Conservation (phyloP, 225 moss, liverwort and hornwort genomes). For the Sphagnum contortum region DNA sequence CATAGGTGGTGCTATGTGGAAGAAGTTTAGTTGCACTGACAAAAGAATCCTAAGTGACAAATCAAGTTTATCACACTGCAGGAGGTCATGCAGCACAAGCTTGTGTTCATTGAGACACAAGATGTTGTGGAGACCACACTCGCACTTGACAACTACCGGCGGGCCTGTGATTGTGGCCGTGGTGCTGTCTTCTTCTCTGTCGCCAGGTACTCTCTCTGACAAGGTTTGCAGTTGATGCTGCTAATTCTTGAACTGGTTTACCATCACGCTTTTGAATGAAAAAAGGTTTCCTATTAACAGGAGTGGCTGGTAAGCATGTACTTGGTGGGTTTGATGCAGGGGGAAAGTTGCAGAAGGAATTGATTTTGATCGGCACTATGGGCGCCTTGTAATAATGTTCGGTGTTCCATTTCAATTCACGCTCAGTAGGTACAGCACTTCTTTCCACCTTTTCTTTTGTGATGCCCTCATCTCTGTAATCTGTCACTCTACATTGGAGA, state of each 20-base stretch:
- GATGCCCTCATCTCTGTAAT: not conserved
- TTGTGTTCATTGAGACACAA: constrained; percentile 99
- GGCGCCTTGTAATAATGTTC: constrained; percentile 97
- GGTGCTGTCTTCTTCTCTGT: constrained; percentile 99
- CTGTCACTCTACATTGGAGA: too few relatives aligned
- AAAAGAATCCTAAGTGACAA: too few relatives aligned
- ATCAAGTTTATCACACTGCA: constrained; percentile 10
- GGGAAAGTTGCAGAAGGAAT: constrained; percentile 99
- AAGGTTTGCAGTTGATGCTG: not conserved
- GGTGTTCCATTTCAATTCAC: constrained; percentile 99
- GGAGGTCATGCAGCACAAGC: constrained; percentile 99
- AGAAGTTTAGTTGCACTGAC: too few relatives aligned
- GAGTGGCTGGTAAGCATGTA: constrained; percentile 1
- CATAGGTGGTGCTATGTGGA: too few relatives aligned
- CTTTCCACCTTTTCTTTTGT: constrained; percentile 2
- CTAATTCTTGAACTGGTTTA: too few relatives aligned
- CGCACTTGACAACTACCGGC: constrained; percentile 96
- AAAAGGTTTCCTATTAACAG: too few relatives aligned
- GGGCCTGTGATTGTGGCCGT: constrained; percentile 99
- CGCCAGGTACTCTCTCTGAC: constrained; percentile 50
- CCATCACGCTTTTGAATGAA: too few relatives aligned
- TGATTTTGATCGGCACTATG: constrained; percentile 98
- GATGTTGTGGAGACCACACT: constrained; percentile 99
- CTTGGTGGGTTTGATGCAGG: constrained; percentile 16
- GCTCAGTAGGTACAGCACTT: constrained; percentile 64